Evolutionary conservation across 345 rosid genomes (phyloP).

Genomic region (Pseudoturritis turrita): DNA sequence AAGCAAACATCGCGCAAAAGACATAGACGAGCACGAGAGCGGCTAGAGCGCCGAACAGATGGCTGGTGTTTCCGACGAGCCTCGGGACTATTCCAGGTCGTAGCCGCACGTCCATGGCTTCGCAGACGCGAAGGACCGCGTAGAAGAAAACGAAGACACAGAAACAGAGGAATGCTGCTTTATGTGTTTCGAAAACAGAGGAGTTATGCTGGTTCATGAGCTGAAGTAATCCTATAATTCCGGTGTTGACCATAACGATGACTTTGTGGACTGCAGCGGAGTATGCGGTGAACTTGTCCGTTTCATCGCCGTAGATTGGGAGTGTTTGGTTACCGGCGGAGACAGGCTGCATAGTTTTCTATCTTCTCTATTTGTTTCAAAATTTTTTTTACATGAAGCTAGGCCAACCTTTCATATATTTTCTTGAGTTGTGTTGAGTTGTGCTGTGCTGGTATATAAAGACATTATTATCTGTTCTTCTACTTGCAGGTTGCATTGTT

Average conservation of each 20-base stretch:
- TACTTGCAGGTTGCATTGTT: slow-evolving; percentile 62
- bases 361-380: too few relatives aligned
- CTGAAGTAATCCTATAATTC: slow-evolving; percentile 19
- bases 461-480: not conserved
- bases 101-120: not conserved
- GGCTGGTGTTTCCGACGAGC: slow-evolving; percentile 14
- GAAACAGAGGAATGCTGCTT: not conserved
- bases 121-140: not conserved
- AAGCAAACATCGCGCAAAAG: not conserved
- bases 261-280: slow-evolving; percentile 25
- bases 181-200: slow-evolving; percentile 13
- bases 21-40: not conserved
- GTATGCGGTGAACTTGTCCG: not conserved
- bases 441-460: not conserved
- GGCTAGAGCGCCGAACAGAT: slow-evolving; percentile 17
- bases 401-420: too few relatives aligned
- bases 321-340: not conserved
- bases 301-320: not conserved
- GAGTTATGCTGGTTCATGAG: slow-evolving; percentile 1
- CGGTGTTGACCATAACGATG: slow-evolving; percentile 3
- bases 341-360: not conserved
- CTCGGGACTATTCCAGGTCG: not conserved
- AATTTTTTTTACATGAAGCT: too few relatives aligned
- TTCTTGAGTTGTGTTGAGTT: too few relatives aligned
- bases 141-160: not conserved